phyloP scores from a whole-genome alignment of 2,329 filamentous ascomycete species.

The Fusarium paranaense region DNA sequence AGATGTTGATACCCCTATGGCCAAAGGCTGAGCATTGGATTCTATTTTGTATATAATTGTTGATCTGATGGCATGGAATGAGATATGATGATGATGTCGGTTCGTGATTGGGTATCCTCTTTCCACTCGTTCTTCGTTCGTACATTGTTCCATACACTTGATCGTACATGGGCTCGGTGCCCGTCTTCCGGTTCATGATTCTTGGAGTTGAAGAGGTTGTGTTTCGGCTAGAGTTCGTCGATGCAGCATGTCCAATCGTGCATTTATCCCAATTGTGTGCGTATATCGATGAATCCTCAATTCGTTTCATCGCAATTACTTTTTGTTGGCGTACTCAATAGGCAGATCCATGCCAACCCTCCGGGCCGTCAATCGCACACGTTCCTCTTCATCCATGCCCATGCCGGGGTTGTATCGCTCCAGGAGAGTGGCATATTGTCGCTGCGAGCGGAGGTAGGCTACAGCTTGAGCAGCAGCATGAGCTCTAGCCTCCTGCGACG shows the following conservation, averaged over 20 bases:
- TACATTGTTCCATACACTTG: constrained; percentile 31
- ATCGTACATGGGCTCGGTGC: constrained; percentile 28
- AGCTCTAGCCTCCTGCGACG: constrained; percentile 42
- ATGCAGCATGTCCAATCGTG: not conserved
- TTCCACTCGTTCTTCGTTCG: not conserved
- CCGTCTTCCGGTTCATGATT: not conserved
- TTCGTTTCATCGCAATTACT: not conserved
- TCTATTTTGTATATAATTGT: constrained; percentile 39
- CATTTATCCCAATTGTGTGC: not conserved
- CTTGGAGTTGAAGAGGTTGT: not conserved
- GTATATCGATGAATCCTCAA: not conserved
- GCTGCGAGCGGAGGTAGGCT: constrained; percentile 85
- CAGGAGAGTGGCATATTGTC: constrained; percentile 81
- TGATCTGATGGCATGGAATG: constrained; percentile 24
- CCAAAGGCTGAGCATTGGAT: constrained; percentile 30
- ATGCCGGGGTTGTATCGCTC: constrained; percentile 96
- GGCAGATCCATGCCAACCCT: constrained; percentile 93
- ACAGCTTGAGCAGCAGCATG: constrained; percentile 77
- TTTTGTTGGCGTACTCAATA: constrained; percentile 59
- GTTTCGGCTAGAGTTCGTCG: not conserved
- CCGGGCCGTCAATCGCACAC: constrained; percentile 84
- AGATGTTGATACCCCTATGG: constrained; percentile 46
- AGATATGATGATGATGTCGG: constrained; percentile 32
- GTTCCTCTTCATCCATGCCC: constrained; percentile 86
- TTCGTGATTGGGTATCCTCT: constrained; percentile 22